These are phyloP conservation scores for Pythium monospermum DNA, from an alignment of 352 stramenopile species.

Conservation along the genomic window DNA sequence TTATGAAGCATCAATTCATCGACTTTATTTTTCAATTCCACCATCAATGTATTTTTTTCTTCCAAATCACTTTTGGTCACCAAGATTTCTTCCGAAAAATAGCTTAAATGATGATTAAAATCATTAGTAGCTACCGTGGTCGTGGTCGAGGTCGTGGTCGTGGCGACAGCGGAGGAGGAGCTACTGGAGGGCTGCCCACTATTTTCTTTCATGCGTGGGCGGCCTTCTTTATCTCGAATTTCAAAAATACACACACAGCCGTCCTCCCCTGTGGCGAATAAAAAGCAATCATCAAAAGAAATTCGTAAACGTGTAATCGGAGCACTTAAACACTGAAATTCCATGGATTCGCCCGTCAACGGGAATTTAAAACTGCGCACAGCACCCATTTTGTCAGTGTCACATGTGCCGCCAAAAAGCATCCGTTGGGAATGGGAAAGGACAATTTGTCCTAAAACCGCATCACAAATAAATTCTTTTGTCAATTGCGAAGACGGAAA, in stretches of 20 bases:
- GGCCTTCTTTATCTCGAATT: conserved; percentile 81
- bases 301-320: conserved; percentile 80
- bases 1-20: conserved; percentile 93
- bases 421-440: conserved; percentile 81
- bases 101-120: conserved; percentile 16
- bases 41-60: conserved; percentile 89
- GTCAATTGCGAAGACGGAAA: conserved; percentile 67
- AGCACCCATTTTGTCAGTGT: conserved; percentile 65
- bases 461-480: conserved; percentile 80
- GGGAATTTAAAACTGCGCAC: conserved; percentile 88
- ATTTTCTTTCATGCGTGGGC: conserved; percentile 38
- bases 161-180: conserved; percentile 16
- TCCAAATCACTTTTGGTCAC: conserved; percentile 91
- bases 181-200: too few relatives aligned
- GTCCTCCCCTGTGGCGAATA: conserved; percentile 88
- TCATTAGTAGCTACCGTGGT: too few relatives aligned
- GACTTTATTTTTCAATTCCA: conserved; percentile 93
- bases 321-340: conserved; percentile 80
- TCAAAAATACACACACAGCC: conserved; percentile 87
- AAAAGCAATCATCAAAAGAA: conserved; percentile 84
- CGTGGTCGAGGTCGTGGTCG: too few relatives aligned
- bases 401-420: conserved; percentile 84
- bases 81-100: conserved; percentile 75
- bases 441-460: conserved; percentile 78
- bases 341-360: conserved; percentile 84